Evolutionary conservation across 2,329 filamentous ascomycete genomes (phyloP), one percentile per base, ranked within the genome.

Genomic region (Clarireedia hainanense): DNA sequence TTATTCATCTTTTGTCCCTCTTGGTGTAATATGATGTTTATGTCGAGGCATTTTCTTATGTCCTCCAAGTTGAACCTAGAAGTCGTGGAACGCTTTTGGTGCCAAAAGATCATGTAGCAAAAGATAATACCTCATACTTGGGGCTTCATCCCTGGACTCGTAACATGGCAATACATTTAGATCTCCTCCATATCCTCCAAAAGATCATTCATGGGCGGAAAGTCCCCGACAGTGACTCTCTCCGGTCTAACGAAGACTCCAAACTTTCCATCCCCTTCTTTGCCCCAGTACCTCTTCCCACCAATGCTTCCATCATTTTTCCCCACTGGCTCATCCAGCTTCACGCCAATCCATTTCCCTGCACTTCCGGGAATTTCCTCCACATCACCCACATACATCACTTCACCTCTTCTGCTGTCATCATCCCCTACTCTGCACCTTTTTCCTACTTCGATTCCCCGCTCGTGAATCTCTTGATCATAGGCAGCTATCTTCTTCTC

Each of bases 241-340:
- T 91, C 88, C 4, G 89, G 84, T 60, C 87, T 78, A 30, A 91
- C 87, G 72, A 94, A 90, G 20, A 90, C 85, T 36, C 89, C 89
- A 64, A 81, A 83, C 69, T 90, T 91, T 23, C 27, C 57, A 27
- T 48, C 53, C 3, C 80, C 81, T 5, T 66, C 64, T 37, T 66
- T 58, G 5, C 67, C 68, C 78, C 90, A 94, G 72, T 91, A 92
- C 61, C 83, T 76, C 61, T 75, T 83, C 7, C 78, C 79, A 43
- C 75, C 76, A 62, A 91, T 81, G 64, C 83, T 85, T 58, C 89
- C 89, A 69, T 92, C 88, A 67, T 92, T 94, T 75, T 88, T 89
- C 55, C 88, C 89, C 45, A 86, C 85, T 1, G 89, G 88, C 72
- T 92, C 88, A 68, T 92, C 88, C 52, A 91, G 78, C 62, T 79